Evolutionary conservation across 1,284 basidiomycete species (phyloP).

Genomic region (Schizopora paradoxa): DNA sequence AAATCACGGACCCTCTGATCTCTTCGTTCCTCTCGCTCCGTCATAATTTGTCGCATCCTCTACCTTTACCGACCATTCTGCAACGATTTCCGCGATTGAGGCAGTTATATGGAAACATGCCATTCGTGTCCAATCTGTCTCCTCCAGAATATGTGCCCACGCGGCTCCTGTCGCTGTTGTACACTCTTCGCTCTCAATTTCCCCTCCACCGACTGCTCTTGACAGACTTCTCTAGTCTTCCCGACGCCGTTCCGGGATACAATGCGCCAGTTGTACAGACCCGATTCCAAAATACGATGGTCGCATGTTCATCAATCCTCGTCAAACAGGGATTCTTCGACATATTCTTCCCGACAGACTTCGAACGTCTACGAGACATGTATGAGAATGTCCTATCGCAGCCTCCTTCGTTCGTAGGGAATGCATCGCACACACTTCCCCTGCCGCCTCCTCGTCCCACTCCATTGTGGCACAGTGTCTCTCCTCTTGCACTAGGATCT

Average conservation of each 20-base stretch:
- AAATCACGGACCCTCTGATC: constrained; percentile 83
- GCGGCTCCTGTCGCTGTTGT: constrained; percentile 81
- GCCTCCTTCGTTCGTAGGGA: too few species aligned
- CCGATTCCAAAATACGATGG: constrained; percentile 75
- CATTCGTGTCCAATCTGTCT: constrained; percentile 90
- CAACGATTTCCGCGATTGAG: constrained; percentile 51
- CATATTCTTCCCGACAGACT: constrained; percentile 98
- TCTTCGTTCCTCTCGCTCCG: constrained; percentile 65
- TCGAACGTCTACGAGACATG: constrained; percentile 79
- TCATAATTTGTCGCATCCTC: constrained; percentile 46
- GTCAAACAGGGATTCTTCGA: constrained; percentile 97
- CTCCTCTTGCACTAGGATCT: constrained; percentile 48
- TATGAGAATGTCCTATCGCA: constrained; percentile 78
- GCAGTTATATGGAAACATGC: constrained; percentile 61
- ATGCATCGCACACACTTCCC: constrained; percentile 26
- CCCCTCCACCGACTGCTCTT: constrained; percentile 89
- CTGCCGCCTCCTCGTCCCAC: constrained; percentile 35
- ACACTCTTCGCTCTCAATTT: constrained; percentile 79
- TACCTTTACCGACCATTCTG: constrained; percentile 54
- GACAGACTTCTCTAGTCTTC: constrained; percentile 87
- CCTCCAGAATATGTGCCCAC: constrained; percentile 92
- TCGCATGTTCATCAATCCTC: constrained; percentile 86
- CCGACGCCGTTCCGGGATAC: constrained; percentile 79
- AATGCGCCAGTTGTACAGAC: constrained; percentile 98
- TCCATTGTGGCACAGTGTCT: constrained; percentile 45